phyloP scores from a whole-genome alignment of 2,329 filamentous ascomycete species.

The Paraphoma sp. region DNA sequence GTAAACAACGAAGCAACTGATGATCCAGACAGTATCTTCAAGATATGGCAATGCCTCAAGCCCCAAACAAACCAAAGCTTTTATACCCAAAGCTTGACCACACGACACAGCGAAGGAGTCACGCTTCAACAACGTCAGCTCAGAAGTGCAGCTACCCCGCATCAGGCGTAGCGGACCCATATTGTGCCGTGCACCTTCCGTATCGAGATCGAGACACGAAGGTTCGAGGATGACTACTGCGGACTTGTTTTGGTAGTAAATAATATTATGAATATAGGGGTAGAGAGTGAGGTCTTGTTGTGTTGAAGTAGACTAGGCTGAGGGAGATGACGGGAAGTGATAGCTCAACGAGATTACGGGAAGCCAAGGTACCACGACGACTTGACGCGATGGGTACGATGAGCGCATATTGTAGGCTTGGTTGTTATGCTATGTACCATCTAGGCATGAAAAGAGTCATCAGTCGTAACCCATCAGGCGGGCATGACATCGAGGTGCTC shows the following conservation, averaged over 20 bases:
- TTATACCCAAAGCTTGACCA: not conserved
- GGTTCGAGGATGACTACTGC: not conserved
- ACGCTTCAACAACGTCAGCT: not conserved
- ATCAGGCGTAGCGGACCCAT: conserved; percentile 9
- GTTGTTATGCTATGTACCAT: not conserved
- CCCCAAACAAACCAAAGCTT: conserved; percentile 1
- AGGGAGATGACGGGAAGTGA: too few species aligned
- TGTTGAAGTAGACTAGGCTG: too few species aligned
- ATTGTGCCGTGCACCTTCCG: not conserved
- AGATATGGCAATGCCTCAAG: too few species aligned
- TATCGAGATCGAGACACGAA: not conserved
- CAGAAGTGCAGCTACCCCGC: conserved; percentile 12
- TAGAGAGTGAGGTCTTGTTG: too few species aligned
- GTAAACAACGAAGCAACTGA: not conserved
- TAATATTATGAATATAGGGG: too few species aligned
- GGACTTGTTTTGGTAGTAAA: too few species aligned
- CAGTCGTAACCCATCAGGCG: not conserved
- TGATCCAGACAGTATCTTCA: too few species aligned
- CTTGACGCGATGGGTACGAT: too few species aligned
- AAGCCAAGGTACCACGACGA: too few species aligned
- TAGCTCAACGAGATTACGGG: too few species aligned
- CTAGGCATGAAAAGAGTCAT: not conserved
- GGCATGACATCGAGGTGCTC: not conserved
- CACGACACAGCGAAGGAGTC: not conserved
- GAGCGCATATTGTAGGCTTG: not conserved